Evolutionary conservation across 1,284 basidiomycete species (phyloP), one percentile per base, ranked within the genome.

Genomic region (Marasmius fiardii): DNA sequence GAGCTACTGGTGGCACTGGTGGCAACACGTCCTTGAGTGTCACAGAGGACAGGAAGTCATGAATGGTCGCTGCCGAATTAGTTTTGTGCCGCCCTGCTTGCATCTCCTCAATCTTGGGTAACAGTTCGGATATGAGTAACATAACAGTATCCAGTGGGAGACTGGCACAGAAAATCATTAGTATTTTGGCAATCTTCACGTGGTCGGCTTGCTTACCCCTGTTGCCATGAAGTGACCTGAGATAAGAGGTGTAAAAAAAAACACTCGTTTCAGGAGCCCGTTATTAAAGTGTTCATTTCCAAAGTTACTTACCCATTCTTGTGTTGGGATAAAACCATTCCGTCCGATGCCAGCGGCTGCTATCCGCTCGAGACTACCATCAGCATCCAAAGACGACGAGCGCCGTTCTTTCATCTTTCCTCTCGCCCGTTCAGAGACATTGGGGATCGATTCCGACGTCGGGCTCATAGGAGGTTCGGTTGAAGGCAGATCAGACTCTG

Each of bases 271-370:
- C 6, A n/a, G n/a, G n/a, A n/a, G n/a, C n/a, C n/a, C n/a, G n/a
- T n/a, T n/a, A n/a, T n/a, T n/a, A n/a, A n/a, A n/a, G n/a, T n/a
- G n/a, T n/a, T n/a, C n/a, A n/a, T n/a, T n/a, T n/a, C 23, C 18
- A 53, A 53, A 21, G 55, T 66, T 59, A 74, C 85, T 68, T 57
- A 93, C 93, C 93, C 95, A 98, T 81, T 93, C 92, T 67, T 96
- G 92, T 1, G 93, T 95, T 6, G 95, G 93, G 3, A 94, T 79
- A 70, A 96, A 98, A 1, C 93, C 92, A 67, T 92, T 94, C 58
- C 90, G 78, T 20, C 92, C 92, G 20, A 93, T 80, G 6, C 85
- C 86, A 7, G 78, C 77, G 26, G 81, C 77, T 14, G 86, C 83
- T 26, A 86, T 70, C 50, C 81, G 78, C 61, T 91, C 86, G 48